Evolutionary conservation across 169 alveolate species (phyloP), one percentile per base, ranked within the genome.

Genomic region (Cryptosporidium canis): DNA sequence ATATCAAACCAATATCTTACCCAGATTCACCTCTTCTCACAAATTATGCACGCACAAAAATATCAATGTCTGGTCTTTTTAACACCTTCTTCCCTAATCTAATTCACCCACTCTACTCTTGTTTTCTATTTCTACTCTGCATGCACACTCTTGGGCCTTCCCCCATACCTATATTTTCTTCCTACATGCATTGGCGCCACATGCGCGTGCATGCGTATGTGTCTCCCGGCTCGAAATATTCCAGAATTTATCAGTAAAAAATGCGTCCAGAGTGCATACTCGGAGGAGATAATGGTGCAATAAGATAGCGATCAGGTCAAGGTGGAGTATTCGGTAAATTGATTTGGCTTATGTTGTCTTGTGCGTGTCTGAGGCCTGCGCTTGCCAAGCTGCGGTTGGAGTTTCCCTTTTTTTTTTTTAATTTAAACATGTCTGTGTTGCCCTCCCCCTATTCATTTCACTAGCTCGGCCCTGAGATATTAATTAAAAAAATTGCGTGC

Each of bases 141-240:
- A 0, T 33, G 31, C 33, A 12, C 33, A 14, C 33, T 12, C 27
- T 31, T 51, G 63, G 8, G 18, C 45, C 47, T 27, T 61, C 24
- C 45, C 55, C 68, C 68, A 61, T 33, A 61, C 68, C 68, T 61
- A 61, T 61, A 61, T 61, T 61, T 61, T 61, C 27, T 61, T 61
- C 68, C 68, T 61, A 61, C 68, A 61, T 61, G 68, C 27, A 18
- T 3, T 16, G 68, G 68, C 68, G 68, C 68, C 45, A 61, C 3
- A 12, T 24, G 7, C 24, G 68, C 45, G 68, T 61, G 45, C 41
- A 61, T 61, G 68, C 68, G 68, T 31, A 61, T 61, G 68, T 21
- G 68, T 61, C 68, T 61, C n/a, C 18, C 24, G 2, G 14, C 14
- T 61, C 8, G 14, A 27, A 14, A 14, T 3, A 14, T 35, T 1